Base-by-base conservation (phyloP, 2,329 filamentous ascomycete species). In the Xylariaceae sp. region DNA sequence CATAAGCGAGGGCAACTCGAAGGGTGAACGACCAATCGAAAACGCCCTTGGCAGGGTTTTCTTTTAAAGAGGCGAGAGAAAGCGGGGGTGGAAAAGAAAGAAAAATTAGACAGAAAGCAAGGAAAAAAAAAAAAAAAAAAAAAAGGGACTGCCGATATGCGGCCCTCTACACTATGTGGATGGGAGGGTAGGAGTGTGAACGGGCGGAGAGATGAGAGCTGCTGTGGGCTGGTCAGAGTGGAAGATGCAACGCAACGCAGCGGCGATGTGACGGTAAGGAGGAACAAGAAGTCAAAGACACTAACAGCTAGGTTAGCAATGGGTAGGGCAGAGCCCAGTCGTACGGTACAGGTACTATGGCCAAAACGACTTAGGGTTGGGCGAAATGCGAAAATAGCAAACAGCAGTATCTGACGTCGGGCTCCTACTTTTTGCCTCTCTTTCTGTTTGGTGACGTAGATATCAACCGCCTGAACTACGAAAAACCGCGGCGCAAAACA, bases 1-100 rank as follows among this genome's bases (percentile, higher is more conserved):
- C 61, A 6, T 61, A 63, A 64, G 60, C 52, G 61, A 63, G 56
- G 55, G 52, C 52, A 54, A 59, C 49, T 55, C 51, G 56, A 57
- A 19, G 53, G 55, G 50, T 50, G 52, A 50, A 19, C 39, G 58
- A 56, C 55, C 56, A 61, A 60, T 62, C 55, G 55, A 63, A 51
- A 19, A 57, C 34, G 19, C 47, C 27, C 53, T 50, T 50, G 57
- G 53, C 45, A 47, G 49, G 54, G 19, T 31, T 12, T 45, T 45
- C 34, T 45, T 34, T 34, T 51, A 37, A 39, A 50, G 49, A 35
- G 41, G 49, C 44, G 4, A 2, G 32, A 26, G 9, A 51, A 37
- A 50, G 48, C 37, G 48, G 40, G 34, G 29, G 31, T 3, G 7
- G 32, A 47, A 39, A 50, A 32, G 27, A 29, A 40, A 26, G n/a